Percentiles rank a stretch among this genome's conserved stretches.
Evolutionary conservation across 495 filamentous ascomycete genomes (phyloP).

Genomic region (Neurospora sp.): DNA sequence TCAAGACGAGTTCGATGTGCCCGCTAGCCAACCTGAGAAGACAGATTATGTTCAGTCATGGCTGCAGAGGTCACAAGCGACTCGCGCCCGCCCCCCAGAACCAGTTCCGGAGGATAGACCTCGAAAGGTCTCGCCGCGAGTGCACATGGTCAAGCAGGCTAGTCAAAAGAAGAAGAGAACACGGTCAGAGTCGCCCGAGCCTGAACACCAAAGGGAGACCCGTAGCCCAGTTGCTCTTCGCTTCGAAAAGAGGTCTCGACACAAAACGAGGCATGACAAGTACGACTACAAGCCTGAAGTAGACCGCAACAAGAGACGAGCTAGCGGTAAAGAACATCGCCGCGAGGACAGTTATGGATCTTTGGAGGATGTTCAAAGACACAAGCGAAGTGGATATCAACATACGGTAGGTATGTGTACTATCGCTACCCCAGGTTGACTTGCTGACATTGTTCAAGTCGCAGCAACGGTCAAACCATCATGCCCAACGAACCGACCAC

Average conservation of each 20-base stretch:
- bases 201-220: background rate
- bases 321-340: background rate
- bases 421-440: background rate
- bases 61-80: slow-evolving; percentile 21
- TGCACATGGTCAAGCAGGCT: background rate
- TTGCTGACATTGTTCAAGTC: background rate
- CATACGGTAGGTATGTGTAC: background rate
- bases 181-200: background rate
- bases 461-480: background rate
- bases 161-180: slow-evolving; percentile 6
- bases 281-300: slow-evolving; percentile 35
- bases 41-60: slow-evolving; percentile 23
- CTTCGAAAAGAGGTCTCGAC: slow-evolving; percentile 50
- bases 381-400: background rate
- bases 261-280: slow-evolving; percentile 51
- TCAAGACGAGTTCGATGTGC: background rate
- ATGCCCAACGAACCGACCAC: background rate
- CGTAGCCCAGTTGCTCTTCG: background rate
- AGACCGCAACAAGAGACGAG: slow-evolving; percentile 21
- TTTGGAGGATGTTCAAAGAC: background rate
- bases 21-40: background rate
- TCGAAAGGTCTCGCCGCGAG: background rate
- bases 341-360: background rate
- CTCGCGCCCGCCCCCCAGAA: slow-evolving; percentile 3
- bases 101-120: slow-evolving; percentile 5